Conservation (phyloP, 345 rosid species). For the Lumnitzera littorea region DNA sequence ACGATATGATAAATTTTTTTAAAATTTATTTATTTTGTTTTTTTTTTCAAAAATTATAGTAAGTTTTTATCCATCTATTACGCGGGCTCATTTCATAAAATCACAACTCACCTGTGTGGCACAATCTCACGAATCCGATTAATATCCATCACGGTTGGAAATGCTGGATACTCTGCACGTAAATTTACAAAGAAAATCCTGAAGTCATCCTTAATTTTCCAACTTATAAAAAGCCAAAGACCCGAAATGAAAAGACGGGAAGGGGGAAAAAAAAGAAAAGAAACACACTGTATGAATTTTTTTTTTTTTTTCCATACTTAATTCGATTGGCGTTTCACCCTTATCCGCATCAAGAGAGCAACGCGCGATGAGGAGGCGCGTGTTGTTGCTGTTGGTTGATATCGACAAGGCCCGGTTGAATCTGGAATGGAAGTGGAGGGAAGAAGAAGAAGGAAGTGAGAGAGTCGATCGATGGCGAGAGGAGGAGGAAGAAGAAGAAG, state of each 20-base stretch:
- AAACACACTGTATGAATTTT: no score
- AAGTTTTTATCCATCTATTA: no score
- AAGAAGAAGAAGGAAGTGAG: background rate
- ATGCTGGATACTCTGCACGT: conserved; percentile 49
- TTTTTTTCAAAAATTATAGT: no score
- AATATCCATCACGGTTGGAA: conserved; percentile 84
- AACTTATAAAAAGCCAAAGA: background rate
- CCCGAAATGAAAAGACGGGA: no score
- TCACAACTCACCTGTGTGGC: conserved; percentile 60
- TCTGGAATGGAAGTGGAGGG: background rate
- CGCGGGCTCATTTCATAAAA: no score
- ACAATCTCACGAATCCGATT: conserved; percentile 83
- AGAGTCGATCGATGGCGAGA: background rate
- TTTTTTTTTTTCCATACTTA: conserved; percentile 20
- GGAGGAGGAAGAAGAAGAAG: background rate
- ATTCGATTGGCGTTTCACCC: conserved; percentile 36
- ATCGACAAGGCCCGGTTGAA: background rate
- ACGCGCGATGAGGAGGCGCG: conserved; percentile 14
- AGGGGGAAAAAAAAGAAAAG: background rate
- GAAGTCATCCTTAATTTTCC: background rate
- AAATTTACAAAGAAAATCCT: background rate
- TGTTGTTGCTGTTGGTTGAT: background rate
- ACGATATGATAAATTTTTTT: no score
- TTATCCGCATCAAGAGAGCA: conserved; percentile 28
- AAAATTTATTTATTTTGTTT: no score